These are phyloP conservation scores for Tolypocladium nubicola DNA, from an alignment of 2,329 filamentous ascomycete genomes.

Conservation along the genomic window DNA sequence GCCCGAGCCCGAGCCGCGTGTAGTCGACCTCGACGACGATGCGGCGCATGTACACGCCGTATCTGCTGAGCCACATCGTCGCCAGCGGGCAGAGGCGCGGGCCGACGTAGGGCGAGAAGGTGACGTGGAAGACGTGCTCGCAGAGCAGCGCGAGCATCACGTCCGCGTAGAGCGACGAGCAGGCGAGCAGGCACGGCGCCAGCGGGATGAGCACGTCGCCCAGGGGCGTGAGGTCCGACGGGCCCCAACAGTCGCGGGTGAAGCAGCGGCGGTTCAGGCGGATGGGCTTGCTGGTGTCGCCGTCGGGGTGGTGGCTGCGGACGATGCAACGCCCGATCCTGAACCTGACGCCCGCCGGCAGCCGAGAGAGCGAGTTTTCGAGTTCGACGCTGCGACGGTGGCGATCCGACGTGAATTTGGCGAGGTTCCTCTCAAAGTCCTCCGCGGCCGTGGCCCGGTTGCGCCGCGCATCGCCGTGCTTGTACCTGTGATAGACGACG, in stretches of 20 bases:
- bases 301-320: not conserved
- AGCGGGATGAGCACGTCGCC: slow-evolving; percentile 13
- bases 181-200: slow-evolving; percentile 16
- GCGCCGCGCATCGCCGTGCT: slow-evolving; percentile 1
- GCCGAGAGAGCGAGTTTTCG: slow-evolving; percentile 8
- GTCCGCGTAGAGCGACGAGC: slow-evolving; percentile 24
- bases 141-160: slow-evolving; percentile 24
- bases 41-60: slow-evolving; percentile 22
- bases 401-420: slow-evolving; percentile 11
- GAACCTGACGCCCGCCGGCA: slow-evolving; percentile 15
- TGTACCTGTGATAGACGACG: slow-evolving; percentile 19
- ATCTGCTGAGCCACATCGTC: slow-evolving; percentile 22
- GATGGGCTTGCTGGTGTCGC: slow-evolving; percentile 11
- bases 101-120: slow-evolving; percentile 25
- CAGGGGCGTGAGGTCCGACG: slow-evolving; percentile 20
- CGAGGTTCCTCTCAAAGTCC: slow-evolving; percentile 11
- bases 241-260: slow-evolving; percentile 21
- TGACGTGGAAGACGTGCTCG: slow-evolving; percentile 24
- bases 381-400: slow-evolving; percentile 1
- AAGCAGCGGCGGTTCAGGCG: slow-evolving; percentile 17
- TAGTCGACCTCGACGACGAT: slow-evolving; percentile 31
- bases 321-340: slow-evolving; percentile 17
- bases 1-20: slow-evolving; percentile 23
- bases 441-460: not conserved
- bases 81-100: slow-evolving; percentile 20